Base-by-base conservation (phyloP, 2,329 filamentous ascomycete species). In the Xylaria sp. region DNA sequence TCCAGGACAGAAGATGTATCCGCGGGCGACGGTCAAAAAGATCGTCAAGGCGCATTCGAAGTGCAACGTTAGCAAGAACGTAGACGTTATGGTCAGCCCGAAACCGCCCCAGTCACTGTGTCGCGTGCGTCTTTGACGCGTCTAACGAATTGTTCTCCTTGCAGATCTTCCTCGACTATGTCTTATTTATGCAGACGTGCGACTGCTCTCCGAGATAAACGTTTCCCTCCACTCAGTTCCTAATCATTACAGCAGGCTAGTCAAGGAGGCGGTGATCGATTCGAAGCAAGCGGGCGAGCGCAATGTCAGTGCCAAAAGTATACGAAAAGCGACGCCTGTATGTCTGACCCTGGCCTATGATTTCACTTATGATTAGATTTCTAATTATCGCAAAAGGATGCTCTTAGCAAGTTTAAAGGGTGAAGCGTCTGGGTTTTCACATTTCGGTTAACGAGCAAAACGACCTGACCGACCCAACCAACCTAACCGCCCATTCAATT, bases 1-100 rank as follows among this genome's bases (percentile, higher is more conserved):
- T 58, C 81, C 86, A 13, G 84, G 88, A 25, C 89, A 90, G 75
- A 95, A 93, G 73, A 84, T 92, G 15, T 97, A 97, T 75, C 94
- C 94, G 11, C 90, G 94, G 69, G 89, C 88, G 20, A 96, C 92
- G 0, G 85, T 97, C 73, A 96, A 94, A 80, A 94, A 94, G 79
- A 95, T 96, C 67, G 85, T 96, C 75, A 97, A 97, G 81, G 93
- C 93, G 20, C 93, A 97, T 79, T 91, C 93, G 9, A 91, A 92
- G 69, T 89, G 90, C 76, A 91, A 87, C 70, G 80, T 97, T 69
- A 93, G 90, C 82, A 96, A 93, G 79, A 94, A 96, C 79, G 91
- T 90, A 33, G 94, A 97, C 79, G 89, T 96, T 65, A 84, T 95
- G 81, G 93, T 96, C 80, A 67, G 86, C 73, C 51, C 57, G 36